Evolutionary conservation across 495 filamentous ascomycete genomes (phyloP).

Genomic region (Emericellopsis terricola): DNA sequence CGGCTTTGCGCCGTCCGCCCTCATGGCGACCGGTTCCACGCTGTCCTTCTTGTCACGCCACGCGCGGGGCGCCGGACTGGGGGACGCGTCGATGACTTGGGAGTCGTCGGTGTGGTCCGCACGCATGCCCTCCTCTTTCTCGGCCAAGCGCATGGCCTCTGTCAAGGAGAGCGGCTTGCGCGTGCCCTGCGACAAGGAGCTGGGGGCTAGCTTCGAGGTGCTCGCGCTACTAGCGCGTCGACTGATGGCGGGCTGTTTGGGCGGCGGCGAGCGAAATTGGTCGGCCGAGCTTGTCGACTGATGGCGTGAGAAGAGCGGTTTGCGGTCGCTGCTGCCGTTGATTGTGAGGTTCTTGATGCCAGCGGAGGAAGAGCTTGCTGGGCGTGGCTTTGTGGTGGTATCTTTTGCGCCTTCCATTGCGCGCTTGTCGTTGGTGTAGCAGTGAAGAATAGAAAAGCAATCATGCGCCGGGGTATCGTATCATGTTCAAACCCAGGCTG

Average conservation of each 20-base stretch:
- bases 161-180: slow-evolving; percentile 17
- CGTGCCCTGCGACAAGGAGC: slow-evolving; percentile 13
- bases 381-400: no score
- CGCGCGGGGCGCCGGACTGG: slow-evolving; percentile 26
- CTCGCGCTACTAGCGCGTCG: neutral
- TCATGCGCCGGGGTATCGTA: no score
- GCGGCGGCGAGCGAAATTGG: no score
- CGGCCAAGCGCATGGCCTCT: slow-evolving; percentile 24
- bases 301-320: no score
- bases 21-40: slow-evolving; percentile 8
- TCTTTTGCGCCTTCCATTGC: no score
- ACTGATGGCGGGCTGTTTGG: neutral
- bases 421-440: no score
- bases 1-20: slow-evolving; percentile 9
- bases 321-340: no score
- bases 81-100: slow-evolving; percentile 17
- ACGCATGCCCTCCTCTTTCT: slow-evolving; percentile 18
- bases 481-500: no score
- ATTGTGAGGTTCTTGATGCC: no score
- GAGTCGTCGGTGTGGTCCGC: neutral
- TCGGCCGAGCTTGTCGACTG: neutral
- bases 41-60: slow-evolving; percentile 13
- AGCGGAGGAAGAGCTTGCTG: no score
- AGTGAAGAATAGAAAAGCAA: no score
- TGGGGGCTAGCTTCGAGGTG: slow-evolving; percentile 16